A percentile compares a stretch with the other conserved stretches of the same genome.
Conservation (phyloP, 2,329 filamentous ascomycete genomes). For the Aspergillus texensis region DNA sequence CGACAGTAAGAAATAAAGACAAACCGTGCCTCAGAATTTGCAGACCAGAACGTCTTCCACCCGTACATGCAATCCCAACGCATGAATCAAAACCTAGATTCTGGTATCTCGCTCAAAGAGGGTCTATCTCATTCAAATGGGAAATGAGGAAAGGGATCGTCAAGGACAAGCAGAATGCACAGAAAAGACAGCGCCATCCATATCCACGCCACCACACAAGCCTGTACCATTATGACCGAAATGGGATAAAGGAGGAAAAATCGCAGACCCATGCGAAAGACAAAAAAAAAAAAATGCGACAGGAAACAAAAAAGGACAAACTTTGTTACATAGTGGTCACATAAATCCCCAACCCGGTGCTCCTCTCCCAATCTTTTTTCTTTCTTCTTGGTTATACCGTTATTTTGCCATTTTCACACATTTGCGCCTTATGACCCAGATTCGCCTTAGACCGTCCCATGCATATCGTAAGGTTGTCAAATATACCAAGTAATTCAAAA, state of each 20-base stretch:
- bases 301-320: slow-evolving; percentile 9
- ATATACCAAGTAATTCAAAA: slow-evolving; percentile 37
- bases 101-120: slow-evolving; percentile 46
- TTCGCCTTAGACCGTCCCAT: slow-evolving; percentile 46
- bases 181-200: slow-evolving; percentile 40
- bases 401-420: slow-evolving; percentile 30
- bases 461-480: slow-evolving; percentile 43
- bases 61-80: slow-evolving; percentile 7
- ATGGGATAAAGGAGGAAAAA: slow-evolving; percentile 10
- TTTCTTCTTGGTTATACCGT: slow-evolving; percentile 15
- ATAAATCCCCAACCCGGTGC: slow-evolving; percentile 10
- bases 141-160: slow-evolving; percentile 29
- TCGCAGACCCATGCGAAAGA: slow-evolving; percentile 24
- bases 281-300: slow-evolving; percentile 17
- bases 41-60: neutral
- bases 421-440: slow-evolving; percentile 43
- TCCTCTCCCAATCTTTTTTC: slow-evolving; percentile 9
- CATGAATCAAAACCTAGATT: slow-evolving; percentile 36
- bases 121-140: slow-evolving; percentile 42
- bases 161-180: slow-evolving; percentile 34
- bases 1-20: slow-evolving; percentile 14
- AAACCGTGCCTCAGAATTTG: slow-evolving; percentile 2
- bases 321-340: slow-evolving; percentile 20
- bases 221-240: slow-evolving; percentile 32
- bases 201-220: slow-evolving; percentile 37